Base-by-base conservation (phyloP, 108 stramenopile species). In the Discostella stelligeroides region DNA sequence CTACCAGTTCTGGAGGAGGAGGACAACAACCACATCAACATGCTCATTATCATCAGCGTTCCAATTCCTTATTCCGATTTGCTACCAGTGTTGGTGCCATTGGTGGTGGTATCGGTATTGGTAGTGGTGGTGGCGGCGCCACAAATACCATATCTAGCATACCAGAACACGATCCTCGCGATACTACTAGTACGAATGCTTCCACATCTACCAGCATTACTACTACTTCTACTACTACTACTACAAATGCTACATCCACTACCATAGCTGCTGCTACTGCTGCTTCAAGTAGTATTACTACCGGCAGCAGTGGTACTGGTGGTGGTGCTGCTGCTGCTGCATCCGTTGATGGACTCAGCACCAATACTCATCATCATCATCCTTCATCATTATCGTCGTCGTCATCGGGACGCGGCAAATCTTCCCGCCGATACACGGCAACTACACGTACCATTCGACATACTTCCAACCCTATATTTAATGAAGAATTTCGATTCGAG, bases 401-500 rank as follows among this genome's bases (percentile, higher is more conserved):
- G n/a, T n/a, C n/a, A n/a, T n/a, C 76, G 67, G 28, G 85, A 84
- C n/a, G n/a, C n/a, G n/a, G 39, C 3, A 34, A 34, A 34, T 34
- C 34, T 6, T 87, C 89, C 48, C 88, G 91, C 46, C 80, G 90
- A n/a, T 95, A 96, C 75, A 84, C 85, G 60, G 89, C 91, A 53
- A 86, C 87, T 46, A 98, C 97, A 18, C 84, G 84, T 5, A 81
- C 93, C 5, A 78, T 82, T 55, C 80, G 83, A 27, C 77, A 86
- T 21, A 88, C 88, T 8, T 58, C 86, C 42, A 82, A 96, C 78
- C 98, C 98, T 41, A 72, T 75, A 0, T 98, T 91, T 89, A 86
- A 96, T 46, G 93, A 97, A 75, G 98, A 98, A 63, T 95, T 96
- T 79, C 87, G 95, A 37, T 97, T 98, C 68, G 96, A 98, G 46